Base-by-base conservation (phyloP, 768 basidiomycete genomes). In the Daedalea quercina region DNA sequence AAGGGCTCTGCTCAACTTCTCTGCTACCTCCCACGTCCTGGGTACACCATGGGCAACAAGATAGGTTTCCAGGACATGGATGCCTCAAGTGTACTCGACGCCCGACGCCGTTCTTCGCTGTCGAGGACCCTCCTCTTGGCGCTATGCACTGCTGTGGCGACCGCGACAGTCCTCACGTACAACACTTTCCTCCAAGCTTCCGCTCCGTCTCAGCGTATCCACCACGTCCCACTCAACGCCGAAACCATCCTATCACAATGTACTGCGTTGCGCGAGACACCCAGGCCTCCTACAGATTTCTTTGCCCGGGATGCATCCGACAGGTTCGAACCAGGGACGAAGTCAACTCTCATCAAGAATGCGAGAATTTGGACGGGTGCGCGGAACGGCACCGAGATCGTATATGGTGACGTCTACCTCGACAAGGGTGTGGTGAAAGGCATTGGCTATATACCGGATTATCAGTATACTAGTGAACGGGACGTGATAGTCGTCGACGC, bases 341-440 rank as follows among this genome's bases (percentile, higher is more conserved):
- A 74, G 34, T 69, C 85, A 1, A 83, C 82, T 19, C 73, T 84
- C 57, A 82, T 95, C 57, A 75, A 76, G 60, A 89, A 93, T 64
- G 86, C 81, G 2, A 79, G 80, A 37, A 74, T 88, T 46, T 75
- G 85, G 71, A 79, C 82, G 1, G 85, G 85, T 22, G 76, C 72
- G 33, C 65, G 75, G 35, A 78, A 83, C 52, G 80, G 79, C 17
- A 70, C 76, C 12, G 69, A 84, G 56, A 73, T 77, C 31, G 57
- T 85, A 28, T 63, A 69, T 20, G 84, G 84, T 17, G 85, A 85
- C 57, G 65, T 94, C 40, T 70, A 87, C 9, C 71, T 94, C 31
- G 81, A 87, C 59, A 78, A 76, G 41, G 86, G 84, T 9, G 69
- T 87, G 37, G 68, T 88, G 47, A 80, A 75, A 60, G 75, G 71